Evolutionary conservation across 805 yeast genomes (phyloP).

Genomic region (Yarrowia divulgata): DNA sequence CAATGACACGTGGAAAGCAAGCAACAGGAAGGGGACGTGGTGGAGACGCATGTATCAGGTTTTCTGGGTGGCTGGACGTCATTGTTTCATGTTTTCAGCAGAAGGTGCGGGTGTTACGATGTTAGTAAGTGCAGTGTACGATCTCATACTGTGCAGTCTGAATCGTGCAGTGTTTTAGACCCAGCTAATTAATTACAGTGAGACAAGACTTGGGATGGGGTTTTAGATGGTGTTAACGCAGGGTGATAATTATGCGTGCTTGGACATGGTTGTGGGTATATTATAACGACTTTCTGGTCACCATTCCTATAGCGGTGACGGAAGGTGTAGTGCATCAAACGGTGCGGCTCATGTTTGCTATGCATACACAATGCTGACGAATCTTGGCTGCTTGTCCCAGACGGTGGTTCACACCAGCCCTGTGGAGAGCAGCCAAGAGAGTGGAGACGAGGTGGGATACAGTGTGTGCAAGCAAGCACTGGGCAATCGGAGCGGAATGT

Average conservation of each 20-base stretch:
- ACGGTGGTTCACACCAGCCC: background rate
- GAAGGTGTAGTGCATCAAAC: no score
- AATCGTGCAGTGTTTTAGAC: background rate
- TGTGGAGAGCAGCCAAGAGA: background rate
- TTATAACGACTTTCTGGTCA: no score
- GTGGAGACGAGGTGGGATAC: background rate
- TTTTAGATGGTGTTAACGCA: no score
- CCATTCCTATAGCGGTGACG: no score
- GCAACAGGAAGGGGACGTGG: background rate
- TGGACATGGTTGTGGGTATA: background rate
- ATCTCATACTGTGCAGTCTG: background rate
- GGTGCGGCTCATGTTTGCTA: background rate
- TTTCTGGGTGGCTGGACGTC: background rate
- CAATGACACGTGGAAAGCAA: background rate
- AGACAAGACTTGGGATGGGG: no score
- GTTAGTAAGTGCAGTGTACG: background rate
- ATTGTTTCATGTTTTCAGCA: background rate
- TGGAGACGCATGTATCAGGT: slow-evolving; percentile 1
- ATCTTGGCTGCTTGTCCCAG: slow-evolving; percentile 1
- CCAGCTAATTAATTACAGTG: no score
- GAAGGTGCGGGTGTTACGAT: background rate
- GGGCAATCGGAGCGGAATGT: no score
- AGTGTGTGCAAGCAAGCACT: no score
- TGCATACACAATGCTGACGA: background rate
- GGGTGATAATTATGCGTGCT: no score